Evolutionary conservation across 305 asterid species (phyloP).

Genomic region (Solanum hybrid): DNA sequence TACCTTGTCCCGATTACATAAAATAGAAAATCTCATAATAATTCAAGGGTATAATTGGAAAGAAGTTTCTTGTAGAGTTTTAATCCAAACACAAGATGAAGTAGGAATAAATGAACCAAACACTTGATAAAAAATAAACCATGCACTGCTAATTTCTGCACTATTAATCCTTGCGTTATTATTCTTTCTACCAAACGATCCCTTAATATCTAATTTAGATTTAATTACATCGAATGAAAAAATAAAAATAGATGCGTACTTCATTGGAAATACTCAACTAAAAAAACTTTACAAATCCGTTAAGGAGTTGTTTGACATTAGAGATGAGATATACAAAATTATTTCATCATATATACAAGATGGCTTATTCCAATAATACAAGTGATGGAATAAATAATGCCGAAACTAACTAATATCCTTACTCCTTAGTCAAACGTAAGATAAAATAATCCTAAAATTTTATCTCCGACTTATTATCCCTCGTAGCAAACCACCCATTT

Average conservation of each 20-base stretch:
- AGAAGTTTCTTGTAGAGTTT: too few relatives aligned
- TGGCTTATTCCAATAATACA: background rate
- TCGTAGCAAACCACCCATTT: background rate
- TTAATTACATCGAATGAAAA: background rate
- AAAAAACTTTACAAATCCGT: background rate
- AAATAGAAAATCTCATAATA: too few relatives aligned
- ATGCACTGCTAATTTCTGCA: too few relatives aligned
- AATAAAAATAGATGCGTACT: background rate
- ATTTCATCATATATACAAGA: background rate
- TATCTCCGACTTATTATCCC: background rate
- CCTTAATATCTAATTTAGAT: too few relatives aligned
- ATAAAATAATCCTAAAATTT: background rate
- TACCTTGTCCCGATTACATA: too few relatives aligned
- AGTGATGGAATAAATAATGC: background rate
- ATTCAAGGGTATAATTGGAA: too few relatives aligned
- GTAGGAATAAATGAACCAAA: too few relatives aligned
- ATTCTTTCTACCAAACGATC: too few relatives aligned
- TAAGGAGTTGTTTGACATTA: background rate
- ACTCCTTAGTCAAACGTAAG: background rate
- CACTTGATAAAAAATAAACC: too few relatives aligned
- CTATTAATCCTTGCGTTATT: too few relatives aligned
- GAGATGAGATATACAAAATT: background rate
- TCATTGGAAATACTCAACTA: background rate
- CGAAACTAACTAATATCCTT: background rate
- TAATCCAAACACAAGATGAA: too few relatives aligned